These are phyloP conservation scores for Cokeromyces recurvatus DNA, from an alignment of 371 early-diverging fungal genomes.

Conservation along the genomic window DNA sequence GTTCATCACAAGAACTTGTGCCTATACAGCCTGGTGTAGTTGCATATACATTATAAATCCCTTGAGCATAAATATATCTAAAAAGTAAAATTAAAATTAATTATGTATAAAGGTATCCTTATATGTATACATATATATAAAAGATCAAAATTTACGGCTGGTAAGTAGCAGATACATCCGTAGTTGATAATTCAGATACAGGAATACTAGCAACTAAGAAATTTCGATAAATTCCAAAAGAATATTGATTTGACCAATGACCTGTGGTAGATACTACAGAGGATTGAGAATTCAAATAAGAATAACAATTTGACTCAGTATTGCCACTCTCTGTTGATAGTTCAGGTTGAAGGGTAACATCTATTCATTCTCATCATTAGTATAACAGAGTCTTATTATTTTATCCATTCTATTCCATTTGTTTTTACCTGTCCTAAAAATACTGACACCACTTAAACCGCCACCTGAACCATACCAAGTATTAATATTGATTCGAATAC, in stretches of 20 bases:
- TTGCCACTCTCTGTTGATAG: constrained; percentile 12
- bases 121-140: not conserved
- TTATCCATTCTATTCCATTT: constrained; percentile 22
- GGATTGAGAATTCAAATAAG: no score
- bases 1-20: constrained; percentile 48
- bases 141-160: constrained; percentile 30
- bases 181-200: constrained; percentile 23
- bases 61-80: constrained; percentile 53
- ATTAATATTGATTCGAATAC: constrained; percentile 59
- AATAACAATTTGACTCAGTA: no score
- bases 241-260: constrained; percentile 26
- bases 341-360: constrained; percentile 45
- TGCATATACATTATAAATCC: constrained; percentile 59
- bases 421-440: constrained; percentile 66
- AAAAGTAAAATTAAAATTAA: not conserved
- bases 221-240: constrained; percentile 38
- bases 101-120: no score
- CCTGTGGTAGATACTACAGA: constrained; percentile 25
- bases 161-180: constrained; percentile 44
- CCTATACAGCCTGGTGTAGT: constrained; percentile 67
- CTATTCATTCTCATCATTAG: constrained; percentile 16
- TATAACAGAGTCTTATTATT: not conserved
- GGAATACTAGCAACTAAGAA: constrained; percentile 33
- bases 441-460: constrained; percentile 62
- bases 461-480: constrained; percentile 75